Conservation (phyloP, 345 rosid genomes). For the Kandelia obovata region DNA sequence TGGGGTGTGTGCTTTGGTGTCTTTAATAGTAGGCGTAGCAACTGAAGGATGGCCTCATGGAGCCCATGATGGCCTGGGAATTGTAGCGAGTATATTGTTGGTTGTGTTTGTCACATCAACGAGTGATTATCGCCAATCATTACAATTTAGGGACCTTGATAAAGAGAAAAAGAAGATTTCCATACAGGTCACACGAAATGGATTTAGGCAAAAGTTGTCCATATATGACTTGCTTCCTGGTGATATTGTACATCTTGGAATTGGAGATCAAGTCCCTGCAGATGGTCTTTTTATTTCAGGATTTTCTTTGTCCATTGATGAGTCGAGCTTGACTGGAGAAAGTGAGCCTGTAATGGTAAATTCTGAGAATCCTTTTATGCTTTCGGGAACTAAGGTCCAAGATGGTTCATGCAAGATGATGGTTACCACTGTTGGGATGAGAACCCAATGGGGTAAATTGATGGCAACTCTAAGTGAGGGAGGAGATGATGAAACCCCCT, state of each 20-base stretch:
- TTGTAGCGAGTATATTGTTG: constrained; percentile 77
- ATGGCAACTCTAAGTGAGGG: constrained; percentile 96
- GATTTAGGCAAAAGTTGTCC: constrained; percentile 77
- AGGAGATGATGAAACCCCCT: constrained; percentile 93
- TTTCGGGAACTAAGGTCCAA: constrained; percentile 88
- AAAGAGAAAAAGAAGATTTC: constrained; percentile 86
- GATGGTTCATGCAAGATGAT: constrained; percentile 94
- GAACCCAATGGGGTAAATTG: constrained; percentile 95
- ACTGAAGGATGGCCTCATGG: constrained; percentile 97
- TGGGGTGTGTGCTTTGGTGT: constrained; percentile 79
- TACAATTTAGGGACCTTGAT: constrained; percentile 84
- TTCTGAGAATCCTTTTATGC: constrained; percentile 65
- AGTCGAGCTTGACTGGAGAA: constrained; percentile 89
- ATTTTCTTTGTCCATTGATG: constrained; percentile 77
- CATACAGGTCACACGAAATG: constrained; percentile 77
- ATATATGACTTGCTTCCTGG: constrained; percentile 86
- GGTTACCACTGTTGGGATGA: constrained; percentile 90
- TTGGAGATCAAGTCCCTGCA: constrained; percentile 96
- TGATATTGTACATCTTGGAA: constrained; percentile 80
- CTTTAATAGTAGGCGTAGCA: constrained; percentile 82
- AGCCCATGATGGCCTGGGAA: constrained; percentile 90
- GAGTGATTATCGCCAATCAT: constrained; percentile 86
- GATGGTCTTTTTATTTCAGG: constrained; percentile 89
- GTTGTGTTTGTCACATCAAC: constrained; percentile 86
- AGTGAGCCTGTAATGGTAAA: constrained; percentile 76